Conservation (phyloP, 2,329 filamentous ascomycete genomes). For the Ceratocystis eucalypticola region DNA sequence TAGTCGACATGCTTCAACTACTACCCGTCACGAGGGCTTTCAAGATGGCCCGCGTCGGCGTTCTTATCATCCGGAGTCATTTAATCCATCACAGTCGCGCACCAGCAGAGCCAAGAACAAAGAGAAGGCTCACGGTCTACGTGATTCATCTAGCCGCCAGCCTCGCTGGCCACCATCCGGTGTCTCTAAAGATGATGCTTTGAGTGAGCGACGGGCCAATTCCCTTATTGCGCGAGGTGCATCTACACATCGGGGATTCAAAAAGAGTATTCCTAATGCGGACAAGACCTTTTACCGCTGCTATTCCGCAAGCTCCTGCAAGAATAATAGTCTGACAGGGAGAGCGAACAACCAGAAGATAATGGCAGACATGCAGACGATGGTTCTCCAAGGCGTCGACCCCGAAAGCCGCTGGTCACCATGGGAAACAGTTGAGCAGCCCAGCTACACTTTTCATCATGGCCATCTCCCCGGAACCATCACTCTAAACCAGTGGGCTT, state of each 20-base stretch:
- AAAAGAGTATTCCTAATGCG: conserved; percentile 39
- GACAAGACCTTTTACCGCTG: conserved; percentile 43
- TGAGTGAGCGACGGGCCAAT: conserved; percentile 41
- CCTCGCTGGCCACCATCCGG: conserved; percentile 42
- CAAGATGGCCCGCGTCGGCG: conserved; percentile 14
- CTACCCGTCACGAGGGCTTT: conserved; percentile 10
- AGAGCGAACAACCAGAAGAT: conserved; percentile 22
- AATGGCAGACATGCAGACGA: conserved; percentile 46
- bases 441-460: conserved; percentile 55
- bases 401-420: conserved; percentile 32
- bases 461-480: conserved; percentile 55
- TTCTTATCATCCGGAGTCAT: conserved; percentile 16
- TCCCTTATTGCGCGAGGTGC: conserved; percentile 46
- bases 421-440: conserved; percentile 63
- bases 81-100: conserved; percentile 19
- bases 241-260: conserved; percentile 43
- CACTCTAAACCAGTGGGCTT: conserved; percentile 57
- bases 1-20: conserved; percentile 11
- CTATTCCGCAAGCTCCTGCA: conserved; percentile 29
- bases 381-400: conserved; percentile 33
- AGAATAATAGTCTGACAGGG: conserved; percentile 16
- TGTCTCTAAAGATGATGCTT: conserved; percentile 35
- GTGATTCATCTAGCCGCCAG: conserved; percentile 14
- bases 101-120: conserved; percentile 16
- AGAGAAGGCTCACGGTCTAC: conserved; percentile 10